A percentile compares a stretch with the other conserved stretches of the same genome.
Evolutionary conservation across 179 eudicot species (phyloP).

Genomic region (Heliamphora pulchella): DNA sequence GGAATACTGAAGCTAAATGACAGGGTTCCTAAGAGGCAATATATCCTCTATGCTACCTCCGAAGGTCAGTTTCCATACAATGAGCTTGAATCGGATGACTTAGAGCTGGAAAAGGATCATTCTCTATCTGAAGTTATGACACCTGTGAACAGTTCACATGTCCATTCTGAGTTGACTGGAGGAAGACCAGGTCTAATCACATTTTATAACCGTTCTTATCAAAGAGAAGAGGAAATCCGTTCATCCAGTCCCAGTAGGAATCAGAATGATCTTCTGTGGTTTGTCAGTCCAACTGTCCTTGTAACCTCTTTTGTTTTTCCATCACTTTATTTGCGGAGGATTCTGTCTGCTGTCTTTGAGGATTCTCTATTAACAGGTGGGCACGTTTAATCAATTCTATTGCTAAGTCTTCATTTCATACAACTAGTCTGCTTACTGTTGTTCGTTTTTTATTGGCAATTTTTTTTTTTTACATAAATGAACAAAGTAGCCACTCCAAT

Average conservation of each 20-base stretch:
- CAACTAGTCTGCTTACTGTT: background rate
- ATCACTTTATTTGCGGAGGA: constrained; percentile 81
- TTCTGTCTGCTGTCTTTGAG: constrained; percentile 79
- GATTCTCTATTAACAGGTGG: constrained; percentile 89
- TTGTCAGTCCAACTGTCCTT: constrained; percentile 77
- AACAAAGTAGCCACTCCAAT: background rate
- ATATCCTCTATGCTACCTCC: constrained; percentile 31
- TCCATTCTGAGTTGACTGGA: constrained; percentile 33
- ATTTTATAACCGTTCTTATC: constrained; percentile 39
- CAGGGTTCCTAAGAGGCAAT: constrained; percentile 29
- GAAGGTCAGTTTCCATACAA: constrained; percentile 31
- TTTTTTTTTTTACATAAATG: too few relatives aligned
- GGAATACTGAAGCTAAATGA: constrained; percentile 25
- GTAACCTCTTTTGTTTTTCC: constrained; percentile 86
- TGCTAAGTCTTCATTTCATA: background rate
- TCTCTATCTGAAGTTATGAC: constrained; percentile 27
- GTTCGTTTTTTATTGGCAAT: too few relatives aligned
- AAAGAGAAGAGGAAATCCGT: constrained; percentile 27
- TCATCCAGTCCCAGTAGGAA: constrained; percentile 26
- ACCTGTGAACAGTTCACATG: constrained; percentile 20
- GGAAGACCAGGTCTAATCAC: constrained; percentile 81
- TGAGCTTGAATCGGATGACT: constrained; percentile 42
- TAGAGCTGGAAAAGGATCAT: constrained; percentile 35
- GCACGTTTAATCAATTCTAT: constrained; percentile 12
- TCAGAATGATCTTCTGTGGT: constrained; percentile 61